Evolutionary conservation across 2,329 filamentous ascomycete genomes (phyloP), one percentile per base, ranked within the genome.

Genomic region (Pseudogymnoascus sp.): DNA sequence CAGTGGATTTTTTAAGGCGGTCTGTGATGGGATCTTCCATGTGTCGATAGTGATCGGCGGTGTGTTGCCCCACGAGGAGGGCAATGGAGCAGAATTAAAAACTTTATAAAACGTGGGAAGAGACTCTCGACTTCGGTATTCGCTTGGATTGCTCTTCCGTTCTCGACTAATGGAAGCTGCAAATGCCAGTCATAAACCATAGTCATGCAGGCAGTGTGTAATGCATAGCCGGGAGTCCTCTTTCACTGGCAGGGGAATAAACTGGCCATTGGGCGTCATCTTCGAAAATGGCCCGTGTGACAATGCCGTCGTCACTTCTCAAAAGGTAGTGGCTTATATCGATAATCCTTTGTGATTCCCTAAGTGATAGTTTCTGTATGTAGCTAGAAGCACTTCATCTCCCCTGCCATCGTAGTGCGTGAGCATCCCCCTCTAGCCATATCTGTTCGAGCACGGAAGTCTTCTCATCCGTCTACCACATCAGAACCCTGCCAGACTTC

Each of bases 381-480:
- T 57, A 36, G 28, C 51, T 57, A 57, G 51, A 57, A 57, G 51
- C 51, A 34, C 28, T 34, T 57, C 5, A 57, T 36, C 4, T 25
- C 25, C n/a, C 45, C 28, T 21, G 14, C 5, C 48, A 31, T 14
- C 13, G 19, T 57, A 34, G n/a, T 57, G n/a, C 14, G n/a, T 13
- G 23, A 19, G 48, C n/a, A 57, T 57, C 48, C 10, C 25, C 25
- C n/a, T 31, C 48, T 57, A 34, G 28, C 51, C 51, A 57, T 57
- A 57, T 36, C 23, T 57, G 28, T 57, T 34, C 13, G 51, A 34
- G 28, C 51, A 57, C 16, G 16, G n/a, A 57, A 57, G 21, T 34
- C 10, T 14, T 31, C 28, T 6, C n/a, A 7, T 6, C 25, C 19
- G 19, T 51, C 23, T 48, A 23, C 68, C 60, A 69, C 31, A 62